A percentile compares a stretch with the other conserved stretches of the same genome.
These are phyloP conservation scores for Alnus rubra DNA, from an alignment of 306 rosid genomes.

Conservation along the genomic window DNA sequence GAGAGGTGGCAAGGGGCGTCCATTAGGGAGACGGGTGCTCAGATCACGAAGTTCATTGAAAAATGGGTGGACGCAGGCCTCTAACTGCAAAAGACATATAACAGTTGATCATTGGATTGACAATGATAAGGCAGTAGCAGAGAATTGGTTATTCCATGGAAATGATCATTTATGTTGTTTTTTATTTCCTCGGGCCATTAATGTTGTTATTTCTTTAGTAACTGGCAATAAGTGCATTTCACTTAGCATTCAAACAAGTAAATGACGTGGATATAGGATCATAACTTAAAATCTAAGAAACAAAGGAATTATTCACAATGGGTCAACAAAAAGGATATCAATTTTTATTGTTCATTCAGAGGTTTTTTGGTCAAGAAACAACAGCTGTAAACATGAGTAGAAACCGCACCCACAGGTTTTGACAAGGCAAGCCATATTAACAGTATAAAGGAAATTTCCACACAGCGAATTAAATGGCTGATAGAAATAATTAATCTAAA, in stretches of 20 bases:
- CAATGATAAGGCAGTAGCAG: not conserved
- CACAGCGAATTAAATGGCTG: not conserved
- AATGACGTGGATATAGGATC: not conserved
- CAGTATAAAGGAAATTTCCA: not conserved
- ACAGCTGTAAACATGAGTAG: not conserved
- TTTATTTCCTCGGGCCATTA: not conserved
- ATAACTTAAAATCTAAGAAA: not conserved
- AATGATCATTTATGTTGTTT: not conserved
- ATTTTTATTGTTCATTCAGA: not conserved
- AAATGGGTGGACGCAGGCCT: constrained; percentile 61
- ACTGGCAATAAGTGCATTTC: not conserved
- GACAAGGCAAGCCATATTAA: not conserved
- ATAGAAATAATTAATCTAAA: not conserved
- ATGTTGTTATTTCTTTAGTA: not conserved
- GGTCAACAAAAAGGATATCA: not conserved
- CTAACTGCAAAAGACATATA: constrained; percentile 38
- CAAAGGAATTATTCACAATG: not conserved
- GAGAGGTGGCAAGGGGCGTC: constrained; percentile 64
- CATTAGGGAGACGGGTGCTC: constrained; percentile 57
- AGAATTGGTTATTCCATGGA: not conserved
- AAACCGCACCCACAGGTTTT: not conserved
- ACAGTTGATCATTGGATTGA: not conserved
- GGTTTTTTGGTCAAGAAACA: not conserved
- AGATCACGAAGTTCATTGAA: constrained; percentile 70
- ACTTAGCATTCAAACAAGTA: not conserved